phyloP scores from a whole-genome alignment of 208 protist genomes.

The Trichomonas vaginalis region DNA sequence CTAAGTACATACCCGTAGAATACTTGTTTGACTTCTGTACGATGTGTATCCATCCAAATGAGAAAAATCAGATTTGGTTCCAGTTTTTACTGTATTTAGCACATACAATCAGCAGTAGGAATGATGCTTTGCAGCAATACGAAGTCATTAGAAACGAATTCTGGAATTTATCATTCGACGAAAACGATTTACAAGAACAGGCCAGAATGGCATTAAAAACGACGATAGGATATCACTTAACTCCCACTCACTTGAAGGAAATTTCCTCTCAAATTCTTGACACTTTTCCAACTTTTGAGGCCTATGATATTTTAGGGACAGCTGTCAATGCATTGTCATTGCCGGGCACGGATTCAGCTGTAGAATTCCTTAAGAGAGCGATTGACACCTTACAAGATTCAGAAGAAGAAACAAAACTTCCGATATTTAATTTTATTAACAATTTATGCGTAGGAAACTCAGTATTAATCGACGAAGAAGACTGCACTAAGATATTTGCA shows the following conservation, averaged over 20 bases:
- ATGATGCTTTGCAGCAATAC: neutral
- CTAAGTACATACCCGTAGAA: neutral
- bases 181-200: neutral
- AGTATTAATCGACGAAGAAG: neutral
- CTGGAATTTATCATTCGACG: neutral
- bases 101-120: neutral
- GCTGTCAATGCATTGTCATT: neutral
- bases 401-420: neutral
- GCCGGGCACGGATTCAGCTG: neutral
- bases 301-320: neutral
- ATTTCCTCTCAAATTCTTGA: neutral
- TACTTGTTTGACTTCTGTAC: neutral
- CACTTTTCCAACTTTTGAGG: neutral
- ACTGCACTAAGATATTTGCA: neutral
- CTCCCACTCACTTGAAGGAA: neutral
- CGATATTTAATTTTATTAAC: neutral
- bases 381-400: neutral
- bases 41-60: neutral
- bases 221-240: neutral
- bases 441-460: neutral
- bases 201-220: neutral
- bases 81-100: neutral
- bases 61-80: neutral
- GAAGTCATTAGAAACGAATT: neutral
- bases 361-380: neutral